These are phyloP conservation scores for Penicillium herquei DNA, from an alignment of 495 filamentous ascomycete species.

Conservation along the genomic window DNA sequence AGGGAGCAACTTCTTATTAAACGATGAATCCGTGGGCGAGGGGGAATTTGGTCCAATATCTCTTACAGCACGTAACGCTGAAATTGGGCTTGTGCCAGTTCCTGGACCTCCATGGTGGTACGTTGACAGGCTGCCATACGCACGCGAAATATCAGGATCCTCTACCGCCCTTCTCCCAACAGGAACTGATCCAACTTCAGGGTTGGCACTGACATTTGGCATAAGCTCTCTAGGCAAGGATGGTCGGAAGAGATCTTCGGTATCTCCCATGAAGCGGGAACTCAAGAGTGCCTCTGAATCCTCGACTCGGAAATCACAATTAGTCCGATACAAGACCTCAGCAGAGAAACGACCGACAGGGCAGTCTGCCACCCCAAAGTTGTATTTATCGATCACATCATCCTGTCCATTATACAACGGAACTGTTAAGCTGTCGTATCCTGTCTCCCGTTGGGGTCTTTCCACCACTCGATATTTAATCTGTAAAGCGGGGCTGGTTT, in stretches of 20 bases:
- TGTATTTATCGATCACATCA: slow-evolving; percentile 70
- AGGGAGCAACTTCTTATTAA: slow-evolving; percentile 54
- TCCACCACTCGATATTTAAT: slow-evolving; percentile 77
- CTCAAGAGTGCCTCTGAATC: slow-evolving; percentile 88
- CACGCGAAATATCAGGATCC: slow-evolving; percentile 67
- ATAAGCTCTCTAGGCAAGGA: slow-evolving; percentile 54
- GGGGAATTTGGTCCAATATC: slow-evolving; percentile 48
- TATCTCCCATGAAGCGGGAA: slow-evolving; percentile 91
- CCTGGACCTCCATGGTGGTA: slow-evolving; percentile 80
- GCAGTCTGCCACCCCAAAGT: slow-evolving; percentile 77
- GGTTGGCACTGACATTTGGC: slow-evolving; percentile 28
- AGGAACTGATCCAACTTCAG: slow-evolving; percentile 76
- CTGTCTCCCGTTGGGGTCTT: slow-evolving; percentile 43
- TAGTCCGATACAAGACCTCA: slow-evolving; percentile 77
- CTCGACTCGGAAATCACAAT: slow-evolving; percentile 87
- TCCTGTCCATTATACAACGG: slow-evolving; percentile 67
- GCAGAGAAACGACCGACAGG: slow-evolving; percentile 82
- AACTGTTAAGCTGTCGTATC: slow-evolving; percentile 64
- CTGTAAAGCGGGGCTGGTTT: slow-evolving; percentile 59
- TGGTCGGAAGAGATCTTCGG: slow-evolving; percentile 82
- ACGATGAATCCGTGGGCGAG: slow-evolving; percentile 56
- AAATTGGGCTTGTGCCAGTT: slow-evolving; percentile 79
- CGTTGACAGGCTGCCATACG: slow-evolving; percentile 90
- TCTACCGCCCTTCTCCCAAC: slow-evolving; percentile 39
- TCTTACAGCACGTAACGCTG: slow-evolving; percentile 70